Percentiles rank a stretch among this genome's conserved stretches.
These are phyloP conservation scores for Aspergillus fumigatiaffinis DNA, from an alignment of 2,329 filamentous ascomycete genomes.

Conservation along the genomic window DNA sequence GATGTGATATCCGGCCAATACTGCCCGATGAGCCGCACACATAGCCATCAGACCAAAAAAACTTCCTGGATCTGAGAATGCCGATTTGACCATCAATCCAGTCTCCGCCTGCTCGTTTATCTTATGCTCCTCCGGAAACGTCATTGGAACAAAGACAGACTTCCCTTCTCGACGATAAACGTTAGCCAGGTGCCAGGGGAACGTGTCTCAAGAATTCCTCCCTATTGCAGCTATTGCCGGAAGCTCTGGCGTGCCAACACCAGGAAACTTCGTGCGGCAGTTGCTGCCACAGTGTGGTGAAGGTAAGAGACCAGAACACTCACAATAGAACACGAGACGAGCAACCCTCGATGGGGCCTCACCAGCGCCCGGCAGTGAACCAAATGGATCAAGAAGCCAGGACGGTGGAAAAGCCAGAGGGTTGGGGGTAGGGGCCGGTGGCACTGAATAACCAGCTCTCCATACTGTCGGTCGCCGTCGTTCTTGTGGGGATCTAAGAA, in stretches of 20 bases:
- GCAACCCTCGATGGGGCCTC: conserved; percentile 25
- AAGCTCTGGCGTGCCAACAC: not conserved
- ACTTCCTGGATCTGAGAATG: conserved; percentile 33
- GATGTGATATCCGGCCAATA: conserved; percentile 23
- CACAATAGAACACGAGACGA: conserved; percentile 32
- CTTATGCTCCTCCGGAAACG: conserved; percentile 33
- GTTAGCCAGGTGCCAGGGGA: conserved; percentile 12
- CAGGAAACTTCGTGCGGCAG: not conserved
- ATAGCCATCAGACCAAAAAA: conserved; percentile 40
- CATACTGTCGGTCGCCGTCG: conserved; percentile 16
- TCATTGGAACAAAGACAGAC: conserved; percentile 36
- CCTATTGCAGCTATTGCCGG: not conserved
- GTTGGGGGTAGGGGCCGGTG: conserved; percentile 12
- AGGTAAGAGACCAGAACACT: conserved; percentile 11
- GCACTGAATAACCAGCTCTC: conserved; percentile 14
- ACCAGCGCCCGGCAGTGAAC: conserved; percentile 26
- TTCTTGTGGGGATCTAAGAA: conserved; percentile 6
- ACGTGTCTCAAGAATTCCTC: not conserved
- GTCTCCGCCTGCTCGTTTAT: conserved; percentile 22
- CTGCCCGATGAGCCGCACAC: conserved; percentile 37
- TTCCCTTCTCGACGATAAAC: conserved; percentile 20
- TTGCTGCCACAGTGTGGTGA: not conserved
- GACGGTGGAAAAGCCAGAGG: conserved; percentile 17
- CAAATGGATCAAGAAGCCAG: conserved; percentile 34
- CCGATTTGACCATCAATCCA: conserved; percentile 28